Conservation (phyloP, 2,329 filamentous ascomycete species). For the Sporothrix phasma region DNA sequence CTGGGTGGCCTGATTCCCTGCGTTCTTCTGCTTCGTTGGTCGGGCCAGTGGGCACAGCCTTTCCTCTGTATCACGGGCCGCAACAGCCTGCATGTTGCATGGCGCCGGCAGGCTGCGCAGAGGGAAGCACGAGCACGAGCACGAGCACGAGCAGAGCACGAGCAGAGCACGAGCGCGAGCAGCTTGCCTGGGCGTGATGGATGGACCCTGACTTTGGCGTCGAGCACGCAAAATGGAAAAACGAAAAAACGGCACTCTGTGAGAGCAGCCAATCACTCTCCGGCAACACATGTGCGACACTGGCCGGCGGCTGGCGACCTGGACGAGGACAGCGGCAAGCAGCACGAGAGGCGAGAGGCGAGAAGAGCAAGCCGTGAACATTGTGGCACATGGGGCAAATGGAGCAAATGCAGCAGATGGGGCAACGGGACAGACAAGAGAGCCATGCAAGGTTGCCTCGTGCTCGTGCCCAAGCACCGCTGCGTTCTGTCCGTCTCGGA, state of each 20-base stretch:
- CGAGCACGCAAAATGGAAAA: neutral
- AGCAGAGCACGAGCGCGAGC: neutral
- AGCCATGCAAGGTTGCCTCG: too few species aligned
- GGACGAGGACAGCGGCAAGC: neutral
- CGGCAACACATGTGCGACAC: conserved; percentile 7
- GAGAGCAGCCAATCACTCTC: neutral
- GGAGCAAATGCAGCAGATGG: too few species aligned
- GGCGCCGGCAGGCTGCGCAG: neutral
- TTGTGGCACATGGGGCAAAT: neutral
- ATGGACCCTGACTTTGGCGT: neutral
- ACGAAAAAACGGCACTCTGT: neutral
- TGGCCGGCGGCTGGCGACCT: conserved; percentile 6
- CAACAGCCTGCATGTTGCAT: neutral
- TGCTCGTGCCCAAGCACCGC: too few species aligned
- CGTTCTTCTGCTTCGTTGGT: neutral
- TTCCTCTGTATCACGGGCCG: neutral
- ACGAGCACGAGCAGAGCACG: neutral
- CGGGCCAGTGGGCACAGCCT: neutral
- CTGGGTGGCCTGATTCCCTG: too few species aligned
- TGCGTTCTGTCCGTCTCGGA: too few species aligned
- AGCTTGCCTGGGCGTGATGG: too few species aligned
- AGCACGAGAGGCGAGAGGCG: neutral
- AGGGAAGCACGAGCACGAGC: neutral
- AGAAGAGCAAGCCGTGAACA: too few species aligned
- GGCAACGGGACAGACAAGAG: neutral